Base-by-base conservation (phyloP, 1,139 yeast species). In the Taiozyma sp. region DNA sequence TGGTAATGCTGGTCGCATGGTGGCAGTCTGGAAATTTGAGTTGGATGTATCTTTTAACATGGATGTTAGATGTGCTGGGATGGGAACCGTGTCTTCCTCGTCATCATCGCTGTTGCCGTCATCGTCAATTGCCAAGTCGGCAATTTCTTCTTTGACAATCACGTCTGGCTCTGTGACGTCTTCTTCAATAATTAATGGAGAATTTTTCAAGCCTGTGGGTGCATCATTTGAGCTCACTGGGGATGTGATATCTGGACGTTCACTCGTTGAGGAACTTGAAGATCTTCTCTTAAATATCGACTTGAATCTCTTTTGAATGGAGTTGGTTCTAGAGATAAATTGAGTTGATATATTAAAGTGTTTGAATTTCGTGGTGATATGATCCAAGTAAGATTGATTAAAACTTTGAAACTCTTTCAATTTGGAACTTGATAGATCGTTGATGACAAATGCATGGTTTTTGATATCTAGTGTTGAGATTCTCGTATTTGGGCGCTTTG, bases 401-500 rank as follows among this genome's bases (percentile, higher is more conserved):
- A 62, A 60, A 30, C 49, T 59, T n/a, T 51, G 24, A 42, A 57
- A 60, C 24, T 54, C 60, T 10, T 67, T 66, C 13, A 49, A 48
- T 3, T 59, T 55, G 16, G 49, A 51, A 3, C 47, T 23, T 2
- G 55, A 58, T 45, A 76, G 60, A 51, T 73, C 79, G 55, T 66
- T 69, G 0, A 67, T 65, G 1, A 80, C 70, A 54, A 78, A 79
- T 6, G 60, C 62, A 60, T 80, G 82, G 3, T 60, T 56, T 59
- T 78, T 80, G 32, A 80, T 66, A 3, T 70, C 73, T 9, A 66
- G 58, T 3, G 80, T 54, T 1, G 70, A 55, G 8, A 73, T 68
- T 57, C 87, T 66, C 42, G 78, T 71, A 4, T 69, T 65, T 1
- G 96, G 92, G 64, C 90, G 79, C 63, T 91, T 92, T 48, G 36